Conservation (phyloP, 306 rosid genomes). For the Neltuma alba region DNA sequence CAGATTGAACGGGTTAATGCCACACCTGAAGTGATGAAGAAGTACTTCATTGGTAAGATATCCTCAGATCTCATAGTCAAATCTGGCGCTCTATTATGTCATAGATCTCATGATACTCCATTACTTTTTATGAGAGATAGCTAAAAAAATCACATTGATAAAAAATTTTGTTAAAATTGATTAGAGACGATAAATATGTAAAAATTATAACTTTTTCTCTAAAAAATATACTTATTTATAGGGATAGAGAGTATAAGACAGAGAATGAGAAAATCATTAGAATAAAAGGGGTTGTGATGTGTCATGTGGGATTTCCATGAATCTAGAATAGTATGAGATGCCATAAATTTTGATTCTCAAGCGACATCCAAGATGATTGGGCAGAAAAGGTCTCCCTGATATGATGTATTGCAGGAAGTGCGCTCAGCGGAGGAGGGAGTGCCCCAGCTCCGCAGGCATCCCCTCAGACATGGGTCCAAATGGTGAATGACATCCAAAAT, state of each 20-base stretch:
- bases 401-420: conserved; percentile 71
- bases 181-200: too few species aligned
- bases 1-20: conserved; percentile 83
- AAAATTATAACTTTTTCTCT: too few species aligned
- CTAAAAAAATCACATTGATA: too few species aligned
- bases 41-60: conserved; percentile 73
- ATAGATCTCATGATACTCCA: neutral
- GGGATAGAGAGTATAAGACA: too few species aligned
- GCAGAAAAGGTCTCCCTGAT: neutral
- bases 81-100: neutral
- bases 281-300: too few species aligned
- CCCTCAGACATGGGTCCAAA: conserved; percentile 68
- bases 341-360: neutral
- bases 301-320: neutral
- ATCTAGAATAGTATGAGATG: neutral
- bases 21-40: conserved; percentile 63
- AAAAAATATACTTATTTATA: too few species aligned
- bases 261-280: too few species aligned
- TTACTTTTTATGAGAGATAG: too few species aligned
- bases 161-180: too few species aligned
- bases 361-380: neutral
- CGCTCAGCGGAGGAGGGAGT: conserved; percentile 98
- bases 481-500: conserved; percentile 84
- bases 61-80: neutral
- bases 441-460: conserved; percentile 85